phyloP scores from a whole-genome alignment of 1,284 basidiomycete species.

The Ceratobasidium theobromae region DNA sequence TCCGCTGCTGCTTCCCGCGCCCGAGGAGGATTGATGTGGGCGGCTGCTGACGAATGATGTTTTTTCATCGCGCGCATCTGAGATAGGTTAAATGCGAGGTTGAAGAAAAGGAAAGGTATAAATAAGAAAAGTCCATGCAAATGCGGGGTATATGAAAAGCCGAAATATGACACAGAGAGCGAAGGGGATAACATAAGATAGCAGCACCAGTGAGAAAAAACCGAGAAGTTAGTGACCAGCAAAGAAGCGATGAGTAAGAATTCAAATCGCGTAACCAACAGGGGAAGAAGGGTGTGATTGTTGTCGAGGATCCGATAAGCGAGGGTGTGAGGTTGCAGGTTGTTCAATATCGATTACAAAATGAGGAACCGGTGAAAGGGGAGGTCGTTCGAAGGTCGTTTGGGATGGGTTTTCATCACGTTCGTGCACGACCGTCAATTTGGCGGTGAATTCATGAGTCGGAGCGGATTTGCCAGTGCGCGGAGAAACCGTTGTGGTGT shows the following conservation, averaged over 20 bases:
- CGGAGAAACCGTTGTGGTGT: not conserved
- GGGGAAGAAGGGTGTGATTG: not conserved
- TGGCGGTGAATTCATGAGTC: not conserved
- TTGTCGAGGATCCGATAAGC: not conserved
- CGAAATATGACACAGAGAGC: not conserved
- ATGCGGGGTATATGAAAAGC: not conserved
- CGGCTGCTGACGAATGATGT: conserved; percentile 11
- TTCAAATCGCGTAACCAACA: conserved; percentile 11
- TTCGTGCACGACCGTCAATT: conserved; percentile 17
- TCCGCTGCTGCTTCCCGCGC: not conserved
- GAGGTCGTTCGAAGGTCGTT: not conserved
- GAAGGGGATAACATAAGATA: not conserved
- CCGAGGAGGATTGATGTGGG: not conserved
- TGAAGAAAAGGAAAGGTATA: not conserved
- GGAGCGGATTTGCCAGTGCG: conserved; percentile 5
- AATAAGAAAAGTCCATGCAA: not conserved
- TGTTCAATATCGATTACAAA: conserved; percentile 18
- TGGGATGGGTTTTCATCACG: conserved; percentile 1
- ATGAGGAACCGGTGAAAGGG: conserved; percentile 1
- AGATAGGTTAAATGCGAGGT: not conserved
- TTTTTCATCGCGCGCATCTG: not conserved
- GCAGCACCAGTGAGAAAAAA: not conserved
- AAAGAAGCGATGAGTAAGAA: not conserved
- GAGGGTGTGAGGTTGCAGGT: not conserved
- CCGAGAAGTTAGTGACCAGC: not conserved